Evolutionary conservation across 202 grass and related monocot species (phyloP).

Genomic region (Sporobolus alterniflorus): DNA sequence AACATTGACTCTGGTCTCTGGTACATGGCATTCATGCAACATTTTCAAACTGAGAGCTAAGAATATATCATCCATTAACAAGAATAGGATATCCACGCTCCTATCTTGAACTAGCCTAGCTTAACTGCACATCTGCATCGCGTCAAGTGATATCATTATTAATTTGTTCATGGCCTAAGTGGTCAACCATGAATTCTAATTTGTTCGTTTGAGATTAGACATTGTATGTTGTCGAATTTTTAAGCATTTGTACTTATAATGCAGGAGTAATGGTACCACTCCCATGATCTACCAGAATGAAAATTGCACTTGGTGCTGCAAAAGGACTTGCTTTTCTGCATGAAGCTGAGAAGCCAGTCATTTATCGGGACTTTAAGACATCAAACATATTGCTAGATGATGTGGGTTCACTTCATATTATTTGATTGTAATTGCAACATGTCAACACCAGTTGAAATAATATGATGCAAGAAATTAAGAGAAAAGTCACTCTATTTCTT

Average conservation of each 20-base stretch:
- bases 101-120: neutral
- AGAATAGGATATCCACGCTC: neutral
- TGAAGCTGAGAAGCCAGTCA: constrained; percentile 90
- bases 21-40: neutral
- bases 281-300: constrained; percentile 42
- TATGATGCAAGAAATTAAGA: constrained; percentile 2
- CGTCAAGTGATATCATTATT: neutral
- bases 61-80: neutral
- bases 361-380: constrained; percentile 97
- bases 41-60: neutral
- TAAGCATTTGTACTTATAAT: constrained; percentile 22
- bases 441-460: neutral
- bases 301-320: constrained; percentile 70
- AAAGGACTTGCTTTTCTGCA: constrained; percentile 92
- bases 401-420: constrained; percentile 34
- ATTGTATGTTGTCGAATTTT: neutral
- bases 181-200: constrained; percentile 4
- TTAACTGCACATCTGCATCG: neutral
- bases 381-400: constrained; percentile 92
- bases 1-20: neutral
- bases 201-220: neutral
- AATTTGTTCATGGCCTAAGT: neutral
- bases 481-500: neutral
- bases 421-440: neutral
- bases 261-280: constrained; percentile 72